phyloP scores from a whole-genome alignment of 495 filamentous ascomycete genomes.

The Xylaria grammica region DNA sequence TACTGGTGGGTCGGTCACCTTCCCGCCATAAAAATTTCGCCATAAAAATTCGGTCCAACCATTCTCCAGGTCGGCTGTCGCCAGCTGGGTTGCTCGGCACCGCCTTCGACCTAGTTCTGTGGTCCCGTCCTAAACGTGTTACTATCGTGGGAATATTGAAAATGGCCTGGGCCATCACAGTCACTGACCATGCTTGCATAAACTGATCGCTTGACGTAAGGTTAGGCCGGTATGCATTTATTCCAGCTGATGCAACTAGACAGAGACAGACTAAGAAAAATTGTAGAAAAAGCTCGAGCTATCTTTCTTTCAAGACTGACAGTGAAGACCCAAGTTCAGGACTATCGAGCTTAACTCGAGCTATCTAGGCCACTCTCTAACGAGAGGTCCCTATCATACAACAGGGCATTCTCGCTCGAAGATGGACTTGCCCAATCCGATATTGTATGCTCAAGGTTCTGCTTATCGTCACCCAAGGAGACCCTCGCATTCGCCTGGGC shows the following conservation, averaged over 20 bases:
- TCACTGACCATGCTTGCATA: background rate
- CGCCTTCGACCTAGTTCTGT: too few species aligned
- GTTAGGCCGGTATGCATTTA: slow-evolving; percentile 6
- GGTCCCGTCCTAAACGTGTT: too few species aligned
- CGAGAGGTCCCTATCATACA: slow-evolving; percentile 19
- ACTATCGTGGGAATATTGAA: too few species aligned
- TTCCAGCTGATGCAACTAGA: slow-evolving; percentile 6
- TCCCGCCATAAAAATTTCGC: too few species aligned
- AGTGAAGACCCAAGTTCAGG: slow-evolving; percentile 12
- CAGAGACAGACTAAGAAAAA: background rate
- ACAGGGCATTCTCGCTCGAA: slow-evolving; percentile 18
- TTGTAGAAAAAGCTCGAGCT: slow-evolving; percentile 11
- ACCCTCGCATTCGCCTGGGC: slow-evolving; percentile 17
- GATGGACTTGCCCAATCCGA: slow-evolving; percentile 12
- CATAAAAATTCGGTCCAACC: too few species aligned
- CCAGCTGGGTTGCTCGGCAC: background rate
- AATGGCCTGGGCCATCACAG: too few species aligned
- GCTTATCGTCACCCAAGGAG: slow-evolving; percentile 9
- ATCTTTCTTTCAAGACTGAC: slow-evolving; percentile 16
- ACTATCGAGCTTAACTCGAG: slow-evolving; percentile 9
- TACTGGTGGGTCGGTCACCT: background rate
- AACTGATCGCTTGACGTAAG: background rate
- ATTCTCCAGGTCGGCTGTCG: background rate
- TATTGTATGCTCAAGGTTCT: slow-evolving; percentile 17
- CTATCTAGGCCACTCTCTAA: slow-evolving; percentile 11